These are phyloP conservation scores for Letharia lupina DNA, from an alignment of 495 filamentous ascomycete species.

Conservation along the genomic window DNA sequence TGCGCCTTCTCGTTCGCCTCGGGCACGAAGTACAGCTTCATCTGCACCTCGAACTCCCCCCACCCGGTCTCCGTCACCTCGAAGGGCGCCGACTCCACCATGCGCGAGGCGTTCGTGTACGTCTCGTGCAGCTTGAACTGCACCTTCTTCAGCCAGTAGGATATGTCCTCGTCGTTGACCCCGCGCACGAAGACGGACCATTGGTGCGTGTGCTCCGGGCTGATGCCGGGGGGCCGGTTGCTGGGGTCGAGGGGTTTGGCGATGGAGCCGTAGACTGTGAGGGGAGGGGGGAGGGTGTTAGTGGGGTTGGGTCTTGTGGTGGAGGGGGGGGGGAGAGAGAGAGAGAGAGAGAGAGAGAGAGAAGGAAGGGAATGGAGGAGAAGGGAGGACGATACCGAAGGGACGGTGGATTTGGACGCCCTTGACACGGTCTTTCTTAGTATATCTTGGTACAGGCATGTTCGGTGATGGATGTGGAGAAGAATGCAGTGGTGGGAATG, in stretches of 20 bases:
- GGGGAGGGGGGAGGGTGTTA: conserved; percentile 10
- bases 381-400: conserved; percentile 42
- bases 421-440: conserved; percentile 41
- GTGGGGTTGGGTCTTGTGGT: neutral
- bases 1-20: conserved; percentile 84
- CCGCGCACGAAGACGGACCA: conserved; percentile 91
- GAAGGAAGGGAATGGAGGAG: conserved; percentile 13
- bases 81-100: conserved; percentile 64
- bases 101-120: conserved; percentile 78
- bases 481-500: neutral
- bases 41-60: conserved; percentile 94
- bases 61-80: conserved; percentile 87
- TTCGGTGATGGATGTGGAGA: neutral
- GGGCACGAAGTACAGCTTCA: conserved; percentile 82
- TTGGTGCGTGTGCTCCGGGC: conserved; percentile 80
- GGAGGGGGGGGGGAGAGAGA: neutral
- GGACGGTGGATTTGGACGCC: conserved; percentile 67
- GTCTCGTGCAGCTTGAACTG: conserved; percentile 97
- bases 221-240: conserved; percentile 51
- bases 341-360: conserved; percentile 6
- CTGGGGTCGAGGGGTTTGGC: conserved; percentile 66
- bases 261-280: conserved; percentile 64
- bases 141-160: conserved; percentile 92
- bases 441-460: conserved; percentile 11
- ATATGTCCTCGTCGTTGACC: conserved; percentile 76